A percentile compares a stretch with the other conserved stretches of the same genome.
Conservation (phyloP, 805 yeast species). For the Saccharomyces paradoxus region DNA sequence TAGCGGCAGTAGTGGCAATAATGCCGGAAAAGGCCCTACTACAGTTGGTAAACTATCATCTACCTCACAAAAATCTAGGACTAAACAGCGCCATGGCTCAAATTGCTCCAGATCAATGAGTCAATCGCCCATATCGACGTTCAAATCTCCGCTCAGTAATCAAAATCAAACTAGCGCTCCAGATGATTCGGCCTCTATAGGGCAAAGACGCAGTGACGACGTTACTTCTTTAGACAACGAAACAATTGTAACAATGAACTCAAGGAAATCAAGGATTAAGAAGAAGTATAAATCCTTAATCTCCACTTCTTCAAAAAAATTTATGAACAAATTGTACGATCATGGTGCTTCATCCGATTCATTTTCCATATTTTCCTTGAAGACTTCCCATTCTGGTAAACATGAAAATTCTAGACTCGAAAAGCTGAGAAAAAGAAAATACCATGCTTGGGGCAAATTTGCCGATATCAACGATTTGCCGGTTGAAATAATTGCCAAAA, state of each 20-base stretch:
- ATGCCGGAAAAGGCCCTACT: background rate
- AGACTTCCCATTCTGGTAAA: slow-evolving; percentile 16
- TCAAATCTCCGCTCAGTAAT: background rate
- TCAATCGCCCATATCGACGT: background rate
- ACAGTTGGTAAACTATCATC: slow-evolving; percentile 10
- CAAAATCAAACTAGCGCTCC: background rate
- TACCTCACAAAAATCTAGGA: slow-evolving; percentile 12
- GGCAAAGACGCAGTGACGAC: background rate
- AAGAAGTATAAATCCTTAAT: slow-evolving; percentile 21
- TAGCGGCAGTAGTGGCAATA: slow-evolving; percentile 2
- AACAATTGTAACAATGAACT: slow-evolving; percentile 7
- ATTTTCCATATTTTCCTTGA: slow-evolving; percentile 25
- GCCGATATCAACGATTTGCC: slow-evolving; percentile 29
- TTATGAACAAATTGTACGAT: slow-evolving; percentile 28
- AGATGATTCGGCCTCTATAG: background rate
- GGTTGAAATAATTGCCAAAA: slow-evolving; percentile 24
- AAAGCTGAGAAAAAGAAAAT: slow-evolving; percentile 1
- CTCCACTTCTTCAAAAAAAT: slow-evolving; percentile 20
- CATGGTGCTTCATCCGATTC: slow-evolving; percentile 27
- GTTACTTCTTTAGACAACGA: slow-evolving; percentile 3
- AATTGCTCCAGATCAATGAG: background rate
- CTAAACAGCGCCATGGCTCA: slow-evolving; percentile 5
- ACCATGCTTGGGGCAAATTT: slow-evolving; percentile 7
- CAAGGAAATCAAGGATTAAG: slow-evolving; percentile 15
- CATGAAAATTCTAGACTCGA: slow-evolving; percentile 2